Base-by-base conservation (phyloP, 768 basidiomycete species). In the Pisolithus sp. region DNA sequence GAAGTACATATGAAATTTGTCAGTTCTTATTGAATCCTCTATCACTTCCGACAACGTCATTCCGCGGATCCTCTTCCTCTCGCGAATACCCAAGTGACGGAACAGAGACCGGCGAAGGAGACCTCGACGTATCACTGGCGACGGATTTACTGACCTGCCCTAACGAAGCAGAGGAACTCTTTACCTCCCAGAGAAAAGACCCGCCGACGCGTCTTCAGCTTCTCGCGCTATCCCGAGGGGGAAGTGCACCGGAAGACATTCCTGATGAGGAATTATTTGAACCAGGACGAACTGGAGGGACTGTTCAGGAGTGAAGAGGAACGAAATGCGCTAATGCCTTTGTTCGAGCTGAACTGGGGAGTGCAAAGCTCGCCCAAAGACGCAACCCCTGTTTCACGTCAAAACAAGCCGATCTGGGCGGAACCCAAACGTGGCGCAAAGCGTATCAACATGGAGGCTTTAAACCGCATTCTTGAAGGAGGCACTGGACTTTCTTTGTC, bases 231-330 rank as follows among this genome's bases (percentile, higher is more conserved):
- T 71, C 73, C 43, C 82, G 85, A 41, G 83, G 86, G 42, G 83
- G 82, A 34, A 74, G 73, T 44, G 70, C 69, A 6, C 71, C 66
- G 34, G 70, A 70, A 21, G 67, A 74, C 20, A 79, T 91, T 18
- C 55, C 59, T 2, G 89, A 92, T 53, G 82, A 87, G 7, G 89
- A 90, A 52, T 68, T 91, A 21, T 88, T 91, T 53, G 76, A 68
- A 3, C n/a, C 75, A 79, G 28, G 84, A 81, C 3, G 89, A 91
- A 64, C 63, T 86, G 24, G 86, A 89, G 49, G 74, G 70, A 18
- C 49, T 87, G 26, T 56, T 87, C 20, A 69, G 89, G 50, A 68
- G 59, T 43, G 71, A 78, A 30, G 75, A 72, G 20, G 84, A 89
- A 62, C 71, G 72, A 15, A 68, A 71, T 47, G 66, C 70, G 2